phyloP scores from a whole-genome alignment of 495 filamentous ascomycete species.

The Sabuloglossum arenarium region DNA sequence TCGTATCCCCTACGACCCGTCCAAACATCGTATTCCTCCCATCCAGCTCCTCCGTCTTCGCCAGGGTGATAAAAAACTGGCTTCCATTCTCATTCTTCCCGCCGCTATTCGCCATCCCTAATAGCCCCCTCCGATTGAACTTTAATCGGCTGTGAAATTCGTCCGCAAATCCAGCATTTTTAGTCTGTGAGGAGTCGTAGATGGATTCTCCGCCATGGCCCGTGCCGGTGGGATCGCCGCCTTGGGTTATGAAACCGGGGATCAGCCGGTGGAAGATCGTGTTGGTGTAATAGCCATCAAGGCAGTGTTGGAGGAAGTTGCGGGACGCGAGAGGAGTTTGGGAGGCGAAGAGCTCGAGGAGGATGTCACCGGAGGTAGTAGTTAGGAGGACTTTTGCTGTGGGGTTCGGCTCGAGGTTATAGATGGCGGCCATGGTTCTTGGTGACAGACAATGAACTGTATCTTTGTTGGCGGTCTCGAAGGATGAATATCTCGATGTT shows the following conservation, averaged over 20 bases:
- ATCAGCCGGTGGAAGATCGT: slow-evolving; percentile 91
- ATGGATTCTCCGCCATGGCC: slow-evolving; percentile 82
- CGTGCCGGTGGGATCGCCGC: slow-evolving; percentile 67
- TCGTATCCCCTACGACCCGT: slow-evolving; percentile 76
- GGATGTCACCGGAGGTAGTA: slow-evolving; percentile 73
- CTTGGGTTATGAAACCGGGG: slow-evolving; percentile 83
- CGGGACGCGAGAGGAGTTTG: slow-evolving; percentile 80
- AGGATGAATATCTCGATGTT: too few species aligned
- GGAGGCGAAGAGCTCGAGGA: slow-evolving; percentile 80
- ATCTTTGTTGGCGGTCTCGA: too few species aligned
- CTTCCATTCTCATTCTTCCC: slow-evolving; percentile 64
- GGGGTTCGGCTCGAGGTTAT: slow-evolving; percentile 83
- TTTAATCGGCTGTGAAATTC: slow-evolving; percentile 83
- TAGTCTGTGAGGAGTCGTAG: slow-evolving; percentile 67
- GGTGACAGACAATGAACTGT: too few species aligned
- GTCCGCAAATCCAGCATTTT: slow-evolving; percentile 46
- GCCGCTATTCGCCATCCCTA: slow-evolving; percentile 82
- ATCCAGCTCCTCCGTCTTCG: slow-evolving; percentile 60
- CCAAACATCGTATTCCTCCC: slow-evolving; percentile 89
- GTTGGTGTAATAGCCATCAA: slow-evolving; percentile 83
- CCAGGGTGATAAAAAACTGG: slow-evolving; percentile 92
- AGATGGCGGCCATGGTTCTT: slow-evolving; percentile 68
- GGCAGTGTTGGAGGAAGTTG: slow-evolving; percentile 87
- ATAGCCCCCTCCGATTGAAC: slow-evolving; percentile 73
- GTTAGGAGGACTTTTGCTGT: slow-evolving; percentile 78